Percentiles rank a stretch among this genome's conserved stretches.
phyloP scores from a whole-genome alignment of 2,329 filamentous ascomycete genomes.

The Phaeosphaeriaceae sp. region DNA sequence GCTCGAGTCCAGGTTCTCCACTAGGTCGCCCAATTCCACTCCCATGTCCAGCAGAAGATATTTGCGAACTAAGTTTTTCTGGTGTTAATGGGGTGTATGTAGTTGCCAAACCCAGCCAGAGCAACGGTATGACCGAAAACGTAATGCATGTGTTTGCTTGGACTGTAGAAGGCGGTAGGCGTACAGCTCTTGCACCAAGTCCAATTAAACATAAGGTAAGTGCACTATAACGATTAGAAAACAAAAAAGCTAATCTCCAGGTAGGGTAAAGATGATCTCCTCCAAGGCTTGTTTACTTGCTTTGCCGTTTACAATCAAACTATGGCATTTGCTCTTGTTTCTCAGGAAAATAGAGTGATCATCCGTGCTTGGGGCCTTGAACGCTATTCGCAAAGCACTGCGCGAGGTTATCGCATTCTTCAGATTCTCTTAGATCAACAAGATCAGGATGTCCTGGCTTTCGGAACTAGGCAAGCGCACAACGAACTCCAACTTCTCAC shows the following conservation, averaged over 20 bases:
- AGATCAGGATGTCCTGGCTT: background rate
- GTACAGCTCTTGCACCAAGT: background rate
- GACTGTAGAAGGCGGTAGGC: background rate
- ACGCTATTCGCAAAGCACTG: conserved; percentile 2
- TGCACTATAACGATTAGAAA: background rate
- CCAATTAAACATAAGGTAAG: conserved; percentile 1
- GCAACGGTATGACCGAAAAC: background rate
- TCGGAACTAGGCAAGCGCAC: conserved; percentile 4
- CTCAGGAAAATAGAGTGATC: conserved; percentile 5
- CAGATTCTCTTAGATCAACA: background rate
- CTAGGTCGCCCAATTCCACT: background rate
- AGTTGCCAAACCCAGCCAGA: conserved; percentile 1
- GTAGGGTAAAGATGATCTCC: conserved; percentile 6
- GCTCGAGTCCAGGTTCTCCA: background rate
- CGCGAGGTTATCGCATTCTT: conserved; percentile 5
- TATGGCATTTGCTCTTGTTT: background rate
- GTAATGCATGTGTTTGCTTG: conserved; percentile 1
- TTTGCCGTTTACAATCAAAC: background rate
- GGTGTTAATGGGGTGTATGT: background rate
- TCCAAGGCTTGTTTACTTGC: conserved; percentile 4
- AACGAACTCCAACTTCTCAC: conserved; percentile 5
- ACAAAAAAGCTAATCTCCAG: background rate
- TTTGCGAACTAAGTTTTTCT: conserved; percentile 3
- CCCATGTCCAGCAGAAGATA: conserved; percentile 1
- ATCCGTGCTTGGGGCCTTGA: background rate